Evolutionary conservation across 352 stramenopile genomes (phyloP).

Genomic region (Phytopythium mirpurense): DNA sequence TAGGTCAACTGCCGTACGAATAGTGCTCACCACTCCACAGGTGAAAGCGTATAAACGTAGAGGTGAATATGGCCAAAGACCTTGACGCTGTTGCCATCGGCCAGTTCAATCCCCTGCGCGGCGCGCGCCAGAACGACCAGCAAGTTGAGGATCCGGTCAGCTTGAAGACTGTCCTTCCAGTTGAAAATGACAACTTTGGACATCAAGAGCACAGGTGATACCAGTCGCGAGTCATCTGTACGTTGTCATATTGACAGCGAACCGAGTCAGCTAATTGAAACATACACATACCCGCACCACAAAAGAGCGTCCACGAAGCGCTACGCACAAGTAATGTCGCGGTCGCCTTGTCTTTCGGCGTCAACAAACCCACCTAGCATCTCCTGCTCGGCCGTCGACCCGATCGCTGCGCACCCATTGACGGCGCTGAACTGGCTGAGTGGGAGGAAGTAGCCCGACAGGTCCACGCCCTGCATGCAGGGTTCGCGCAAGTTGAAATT

Average conservation of each 20-base stretch:
- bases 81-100: slow-evolving; percentile 69
- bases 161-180: slow-evolving; percentile 86
- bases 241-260: too few relatives aligned
- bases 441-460: slow-evolving; percentile 73
- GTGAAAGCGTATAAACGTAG: too few relatives aligned
- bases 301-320: not conserved
- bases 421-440: slow-evolving; percentile 62
- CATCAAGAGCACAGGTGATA: slow-evolving; percentile 77
- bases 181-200: slow-evolving; percentile 87
- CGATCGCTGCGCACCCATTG: slow-evolving; percentile 50
- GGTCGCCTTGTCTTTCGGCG: slow-evolving; percentile 77
- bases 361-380: slow-evolving; percentile 83
- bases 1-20: not conserved
- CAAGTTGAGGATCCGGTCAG: slow-evolving; percentile 82
- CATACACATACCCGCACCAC: too few relatives aligned
- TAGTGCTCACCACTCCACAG: too few relatives aligned
- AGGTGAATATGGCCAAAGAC: slow-evolving; percentile 87
- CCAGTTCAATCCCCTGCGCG: slow-evolving; percentile 76
- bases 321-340: slow-evolving; percentile 74
- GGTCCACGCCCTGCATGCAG: slow-evolving; percentile 81
- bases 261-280: too few relatives aligned
- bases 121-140: slow-evolving; percentile 73
- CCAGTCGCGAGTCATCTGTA: slow-evolving; percentile 75
- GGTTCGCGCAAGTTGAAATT: slow-evolving; percentile 85
- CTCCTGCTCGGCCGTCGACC: slow-evolving; percentile 17